phyloP scores from a whole-genome alignment of 2,329 filamentous ascomycete species.

The Hypomyces rosellus region DNA sequence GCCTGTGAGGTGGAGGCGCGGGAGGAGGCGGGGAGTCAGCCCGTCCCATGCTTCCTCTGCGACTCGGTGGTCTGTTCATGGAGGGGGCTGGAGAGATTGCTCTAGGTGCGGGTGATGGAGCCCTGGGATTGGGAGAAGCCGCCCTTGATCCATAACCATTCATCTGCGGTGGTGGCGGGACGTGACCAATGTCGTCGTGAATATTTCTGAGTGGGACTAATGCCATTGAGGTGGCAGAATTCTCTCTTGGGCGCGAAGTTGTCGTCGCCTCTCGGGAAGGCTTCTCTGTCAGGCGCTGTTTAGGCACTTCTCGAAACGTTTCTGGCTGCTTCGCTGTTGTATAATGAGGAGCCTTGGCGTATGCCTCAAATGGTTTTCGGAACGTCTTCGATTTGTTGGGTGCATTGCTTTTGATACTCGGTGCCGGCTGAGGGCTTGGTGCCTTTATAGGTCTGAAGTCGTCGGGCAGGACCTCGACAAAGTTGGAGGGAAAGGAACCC shows the following conservation, averaged over 20 bases:
- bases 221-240: conserved; percentile 14
- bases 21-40: conserved; percentile 67
- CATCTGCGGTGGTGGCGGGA: conserved; percentile 18
- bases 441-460: conserved; percentile 71
- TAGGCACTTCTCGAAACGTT: conserved; percentile 44
- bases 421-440: conserved; percentile 51
- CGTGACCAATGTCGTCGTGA: conserved; percentile 15
- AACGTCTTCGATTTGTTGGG: conserved; percentile 57
- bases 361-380: conserved; percentile 61
- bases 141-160: conserved; percentile 24
- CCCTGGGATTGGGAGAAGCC: conserved; percentile 20
- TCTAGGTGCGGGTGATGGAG: conserved; percentile 27
- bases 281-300: conserved; percentile 27
- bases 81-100: conserved; percentile 24
- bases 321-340: conserved; percentile 56
- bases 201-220: conserved; percentile 23
- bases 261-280: conserved; percentile 21
- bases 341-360: conserved; percentile 60
- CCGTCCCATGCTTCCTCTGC: conserved; percentile 24
- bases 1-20: conserved; percentile 76
- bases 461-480: conserved; percentile 83
- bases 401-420: conserved; percentile 49
- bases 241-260: conserved; percentile 12
- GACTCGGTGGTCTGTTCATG: conserved; percentile 19
- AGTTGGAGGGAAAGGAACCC: conserved; percentile 94